Conservation (phyloP, 768 basidiomycete species). For the Holtermannia corniformis region DNA sequence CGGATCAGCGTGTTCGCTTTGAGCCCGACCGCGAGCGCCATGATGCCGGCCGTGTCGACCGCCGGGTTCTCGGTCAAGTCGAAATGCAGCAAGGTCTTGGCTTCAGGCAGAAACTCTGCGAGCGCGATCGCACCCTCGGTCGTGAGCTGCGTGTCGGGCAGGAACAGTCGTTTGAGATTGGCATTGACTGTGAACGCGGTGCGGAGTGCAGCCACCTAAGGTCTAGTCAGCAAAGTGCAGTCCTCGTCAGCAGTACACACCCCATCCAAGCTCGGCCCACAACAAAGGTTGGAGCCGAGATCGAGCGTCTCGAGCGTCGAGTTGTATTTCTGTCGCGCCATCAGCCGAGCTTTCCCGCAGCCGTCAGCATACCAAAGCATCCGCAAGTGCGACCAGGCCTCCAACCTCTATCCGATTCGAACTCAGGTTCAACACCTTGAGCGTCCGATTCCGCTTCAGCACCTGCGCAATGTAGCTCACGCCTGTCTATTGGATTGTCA, state of each 20-base stretch:
- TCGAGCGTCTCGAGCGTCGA: constrained; percentile 87
- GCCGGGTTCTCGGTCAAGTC: constrained; percentile 68
- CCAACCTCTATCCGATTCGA: constrained; percentile 86
- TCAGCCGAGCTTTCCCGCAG: not conserved
- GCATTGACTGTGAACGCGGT: constrained; percentile 88
- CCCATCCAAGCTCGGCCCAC: constrained; percentile 80
- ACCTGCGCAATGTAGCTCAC: constrained; percentile 89
- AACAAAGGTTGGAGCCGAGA: constrained; percentile 84
- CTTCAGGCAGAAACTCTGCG: constrained; percentile 92
- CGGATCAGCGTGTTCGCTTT: constrained; percentile 73
- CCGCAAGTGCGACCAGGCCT: constrained; percentile 70
- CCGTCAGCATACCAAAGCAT: constrained; percentile 61
- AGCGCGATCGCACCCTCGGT: constrained; percentile 84
- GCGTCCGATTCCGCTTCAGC: constrained; percentile 84
- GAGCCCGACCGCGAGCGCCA: constrained; percentile 80
- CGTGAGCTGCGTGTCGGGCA: constrained; percentile 69
- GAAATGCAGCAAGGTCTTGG: constrained; percentile 74
- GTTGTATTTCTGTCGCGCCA: constrained; percentile 71
- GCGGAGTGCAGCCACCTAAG: constrained; percentile 55
- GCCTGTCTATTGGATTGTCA: constrained; percentile 43
- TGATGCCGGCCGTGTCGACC: constrained; percentile 79
- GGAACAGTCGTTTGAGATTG: constrained; percentile 81
- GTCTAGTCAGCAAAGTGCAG: not conserved
- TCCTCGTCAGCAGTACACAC: constrained; percentile 47
- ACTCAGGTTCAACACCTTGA: constrained; percentile 86